Percentiles rank a stretch among this genome's conserved stretches.
phyloP scores from a whole-genome alignment of 2,329 filamentous ascomycete species.

The Westerdykella sp. region DNA sequence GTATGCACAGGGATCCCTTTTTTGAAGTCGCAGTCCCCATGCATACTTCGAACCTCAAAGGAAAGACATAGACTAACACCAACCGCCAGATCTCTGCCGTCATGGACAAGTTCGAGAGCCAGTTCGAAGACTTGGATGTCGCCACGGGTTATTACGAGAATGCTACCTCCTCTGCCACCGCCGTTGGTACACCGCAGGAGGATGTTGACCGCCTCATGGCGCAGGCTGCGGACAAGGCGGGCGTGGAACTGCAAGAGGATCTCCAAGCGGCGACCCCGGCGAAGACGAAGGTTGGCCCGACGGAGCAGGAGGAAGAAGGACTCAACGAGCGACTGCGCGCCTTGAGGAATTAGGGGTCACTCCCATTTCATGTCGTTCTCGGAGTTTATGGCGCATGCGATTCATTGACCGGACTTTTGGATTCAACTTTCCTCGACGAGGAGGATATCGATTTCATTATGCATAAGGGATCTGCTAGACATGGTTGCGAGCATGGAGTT shows the following conservation, averaged over 20 bases:
- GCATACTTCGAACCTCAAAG: not conserved
- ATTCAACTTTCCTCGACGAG: no score
- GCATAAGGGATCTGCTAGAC: no score
- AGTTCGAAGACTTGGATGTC: conserved; percentile 49
- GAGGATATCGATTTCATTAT: no score
- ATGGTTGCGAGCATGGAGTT: no score
- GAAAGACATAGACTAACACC: not conserved
- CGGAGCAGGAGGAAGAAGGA: conserved; percentile 72
- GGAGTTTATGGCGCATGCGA: not conserved
- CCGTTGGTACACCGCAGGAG: conserved; percentile 67
- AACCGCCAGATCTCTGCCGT: conserved; percentile 53
- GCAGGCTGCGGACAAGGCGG: conserved; percentile 82
- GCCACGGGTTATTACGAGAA: conserved; percentile 71
- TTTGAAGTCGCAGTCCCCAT: not conserved
- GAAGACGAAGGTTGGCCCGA: conserved; percentile 57
- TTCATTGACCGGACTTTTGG: not conserved
- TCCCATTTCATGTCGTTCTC: not conserved
- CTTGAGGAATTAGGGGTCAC: conserved; percentile 44
- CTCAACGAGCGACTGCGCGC: conserved; percentile 55
- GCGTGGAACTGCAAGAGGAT: conserved; percentile 73
- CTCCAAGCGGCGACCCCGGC: conserved; percentile 56
- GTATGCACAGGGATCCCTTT: conserved; percentile 30
- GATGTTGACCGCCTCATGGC: conserved; percentile 80
- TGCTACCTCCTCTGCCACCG: conserved; percentile 73
- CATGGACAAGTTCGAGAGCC: conserved; percentile 60